Percentiles rank a stretch among this genome's conserved stretches.
Conservation (phyloP, 202 grass and related monocot genomes). For the Schoenoplectus tabernaemontani region DNA sequence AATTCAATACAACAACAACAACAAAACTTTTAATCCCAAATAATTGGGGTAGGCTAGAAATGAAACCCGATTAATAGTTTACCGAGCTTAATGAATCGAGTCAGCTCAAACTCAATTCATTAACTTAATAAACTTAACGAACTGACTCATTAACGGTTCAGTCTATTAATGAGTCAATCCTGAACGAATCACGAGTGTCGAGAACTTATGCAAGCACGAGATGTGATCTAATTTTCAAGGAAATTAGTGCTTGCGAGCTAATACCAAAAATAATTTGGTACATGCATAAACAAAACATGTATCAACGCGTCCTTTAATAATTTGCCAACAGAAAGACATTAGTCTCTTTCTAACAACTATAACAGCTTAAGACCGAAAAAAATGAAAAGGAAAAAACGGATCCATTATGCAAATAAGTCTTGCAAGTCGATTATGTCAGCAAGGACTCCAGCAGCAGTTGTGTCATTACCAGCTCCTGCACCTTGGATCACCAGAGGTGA, state of each 20-base stretch:
- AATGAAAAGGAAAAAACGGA: neutral
- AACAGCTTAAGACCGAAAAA: neutral
- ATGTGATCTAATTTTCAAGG: neutral
- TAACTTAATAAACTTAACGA: too few species aligned
- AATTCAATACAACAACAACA: too few species aligned
- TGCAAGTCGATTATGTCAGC: conserved; percentile 70
- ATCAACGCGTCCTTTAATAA: neutral
- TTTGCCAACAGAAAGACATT: neutral
- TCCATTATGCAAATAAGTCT: conserved; percentile 40
- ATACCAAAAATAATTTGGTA: neutral
- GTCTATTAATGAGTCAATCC: too few species aligned
- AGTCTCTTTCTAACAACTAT: neutral
- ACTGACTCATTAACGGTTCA: too few species aligned
- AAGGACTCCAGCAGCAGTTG: conserved; percentile 67
- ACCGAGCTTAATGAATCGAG: too few species aligned
- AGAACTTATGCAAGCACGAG: too few species aligned
- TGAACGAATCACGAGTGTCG: too few species aligned
- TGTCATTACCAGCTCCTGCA: conserved; percentile 78
- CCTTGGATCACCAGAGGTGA: conserved; percentile 88
- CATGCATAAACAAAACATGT: neutral
- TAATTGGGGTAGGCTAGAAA: too few species aligned
- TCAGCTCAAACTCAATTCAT: too few species aligned
- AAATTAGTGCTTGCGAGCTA: neutral
- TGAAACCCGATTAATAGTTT: too few species aligned
- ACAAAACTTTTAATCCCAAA: too few species aligned